A percentile compares a stretch with the other conserved stretches of the same genome.
Conservation (phyloP, 2,329 filamentous ascomycete genomes). For the Trichoderma sp. region DNA sequence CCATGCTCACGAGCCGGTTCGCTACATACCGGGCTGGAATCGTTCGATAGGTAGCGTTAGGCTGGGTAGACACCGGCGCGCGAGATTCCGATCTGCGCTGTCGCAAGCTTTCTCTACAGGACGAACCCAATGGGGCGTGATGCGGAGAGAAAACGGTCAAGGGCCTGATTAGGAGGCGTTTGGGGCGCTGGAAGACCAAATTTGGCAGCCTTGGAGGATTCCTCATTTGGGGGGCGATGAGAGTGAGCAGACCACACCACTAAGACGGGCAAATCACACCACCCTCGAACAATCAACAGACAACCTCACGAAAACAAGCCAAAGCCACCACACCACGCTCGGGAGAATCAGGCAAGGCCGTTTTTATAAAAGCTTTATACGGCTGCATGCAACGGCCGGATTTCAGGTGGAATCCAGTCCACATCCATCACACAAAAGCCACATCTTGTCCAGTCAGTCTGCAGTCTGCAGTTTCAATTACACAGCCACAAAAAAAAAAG, state of each 20-base stretch:
- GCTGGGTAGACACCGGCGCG: no score
- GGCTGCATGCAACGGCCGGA: neutral
- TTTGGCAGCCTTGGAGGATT: neutral
- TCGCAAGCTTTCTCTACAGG: neutral
- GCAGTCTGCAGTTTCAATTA: neutral
- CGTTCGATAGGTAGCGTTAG: neutral
- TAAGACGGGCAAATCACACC: neutral
- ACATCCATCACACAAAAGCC: neutral
- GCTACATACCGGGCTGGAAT: neutral
- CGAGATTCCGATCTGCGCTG: neutral
- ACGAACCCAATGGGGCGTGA: neutral
- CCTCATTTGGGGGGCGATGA: neutral
- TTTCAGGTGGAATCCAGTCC: neutral
- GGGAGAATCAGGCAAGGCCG: neutral
- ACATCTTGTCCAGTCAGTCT: neutral
- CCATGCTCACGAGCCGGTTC: neutral
- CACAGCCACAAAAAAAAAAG: neutral
- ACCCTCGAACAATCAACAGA: neutral
- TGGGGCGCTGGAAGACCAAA: neutral
- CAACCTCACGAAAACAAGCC: neutral
- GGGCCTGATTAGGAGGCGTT: neutral
- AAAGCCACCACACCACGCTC: neutral
- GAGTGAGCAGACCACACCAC: neutral
- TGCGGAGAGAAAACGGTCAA: neutral
- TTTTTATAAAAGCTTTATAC: neutral